Evolutionary conservation across 257 asterid genomes (phyloP).

Genomic region (Lavandula angustifolia): DNA sequence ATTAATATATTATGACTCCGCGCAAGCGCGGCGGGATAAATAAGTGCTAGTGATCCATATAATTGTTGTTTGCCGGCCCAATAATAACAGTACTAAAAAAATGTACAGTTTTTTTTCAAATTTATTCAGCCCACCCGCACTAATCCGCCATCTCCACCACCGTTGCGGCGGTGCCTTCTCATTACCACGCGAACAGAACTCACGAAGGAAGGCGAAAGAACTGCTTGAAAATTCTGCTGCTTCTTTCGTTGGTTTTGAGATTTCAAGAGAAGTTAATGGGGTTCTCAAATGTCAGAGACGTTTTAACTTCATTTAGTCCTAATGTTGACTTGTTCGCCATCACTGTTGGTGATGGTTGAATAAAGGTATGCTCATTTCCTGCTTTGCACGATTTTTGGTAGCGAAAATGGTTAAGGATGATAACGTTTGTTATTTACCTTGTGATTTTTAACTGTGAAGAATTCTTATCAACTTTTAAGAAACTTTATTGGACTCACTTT

Average conservation of each 20-base stretch:
- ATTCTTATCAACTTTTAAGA: background rate
- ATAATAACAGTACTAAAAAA: no score
- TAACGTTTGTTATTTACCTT: background rate
- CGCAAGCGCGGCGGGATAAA: no score
- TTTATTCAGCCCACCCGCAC: slow-evolving; percentile 13
- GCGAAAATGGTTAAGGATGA: slow-evolving; percentile 16
- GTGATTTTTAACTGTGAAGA: background rate
- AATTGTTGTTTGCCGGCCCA: slow-evolving; percentile 18
- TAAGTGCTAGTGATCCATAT: no score
- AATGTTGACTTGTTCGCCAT: slow-evolving; percentile 68
- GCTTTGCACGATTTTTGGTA: background rate
- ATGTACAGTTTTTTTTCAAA: slow-evolving; percentile 14
- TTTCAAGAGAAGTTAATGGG: slow-evolving; percentile 43
- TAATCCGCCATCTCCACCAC: slow-evolving; percentile 34
- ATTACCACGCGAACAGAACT: background rate
- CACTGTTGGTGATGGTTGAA: slow-evolving; percentile 78
- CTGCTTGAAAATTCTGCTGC: background rate
- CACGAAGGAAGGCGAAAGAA: background rate
- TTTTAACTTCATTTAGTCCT: slow-evolving; percentile 75
- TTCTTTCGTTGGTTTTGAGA: slow-evolving; percentile 12
- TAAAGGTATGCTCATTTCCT: slow-evolving; percentile 50
- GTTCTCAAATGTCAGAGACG: slow-evolving; percentile 63
- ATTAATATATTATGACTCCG: no score
- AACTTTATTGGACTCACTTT: slow-evolving; percentile 6
- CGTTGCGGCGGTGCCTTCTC: slow-evolving; percentile 35